Evolutionary conservation across 2,329 filamentous ascomycete genomes (phyloP), one percentile per base, ranked within the genome.

Genomic region (Pseudogymnoascus sp.): DNA sequence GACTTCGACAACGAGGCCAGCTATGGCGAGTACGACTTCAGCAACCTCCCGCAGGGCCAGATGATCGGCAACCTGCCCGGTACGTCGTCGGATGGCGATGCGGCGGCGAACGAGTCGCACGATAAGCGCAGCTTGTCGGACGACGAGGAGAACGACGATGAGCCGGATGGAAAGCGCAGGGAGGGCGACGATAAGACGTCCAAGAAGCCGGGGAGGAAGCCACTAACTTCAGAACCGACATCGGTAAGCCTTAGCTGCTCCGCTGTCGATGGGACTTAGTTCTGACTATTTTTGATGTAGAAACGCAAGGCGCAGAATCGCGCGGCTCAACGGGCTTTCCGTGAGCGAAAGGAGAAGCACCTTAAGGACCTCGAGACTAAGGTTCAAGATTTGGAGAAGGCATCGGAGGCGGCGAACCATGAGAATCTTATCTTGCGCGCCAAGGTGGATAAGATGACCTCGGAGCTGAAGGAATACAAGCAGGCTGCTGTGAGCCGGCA

Each of bases 181-280:
- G 92, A 96, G 76, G 86, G 88, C 64, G 71, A 91, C 63, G 91
- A 93, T 49, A 96, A 95, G 77, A 82, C 88, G 46, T 86, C 91
- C 23, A 97, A 97, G 85, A 99, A 97, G 78, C 93, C 95, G 3
- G 95, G 95, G 60, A 86, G 95, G 67, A 99, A 99, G 81, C 95
- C 93, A 18, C 81, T 97, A 71, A 97, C 91, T 59, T 96, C 91
- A 21, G 95, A 97, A 76, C 95, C 95, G 23, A 97, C 90, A 69
- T 95, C 93, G 69, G 93, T 97, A 87, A 80, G 93, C 85, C 42
- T n/a, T 31, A 12, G 11, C 40, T 59, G 36, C 64, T 46, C 31
- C 14, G 4, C 21, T 34, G 42, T 49, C 25, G 25, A 62, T 14
- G 21, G 18, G 7, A 62, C 31, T 34, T 18, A 62, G 25, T 66